Conservation (phyloP, 2,329 filamentous ascomycete species). For the Triangularia verruculosa region DNA sequence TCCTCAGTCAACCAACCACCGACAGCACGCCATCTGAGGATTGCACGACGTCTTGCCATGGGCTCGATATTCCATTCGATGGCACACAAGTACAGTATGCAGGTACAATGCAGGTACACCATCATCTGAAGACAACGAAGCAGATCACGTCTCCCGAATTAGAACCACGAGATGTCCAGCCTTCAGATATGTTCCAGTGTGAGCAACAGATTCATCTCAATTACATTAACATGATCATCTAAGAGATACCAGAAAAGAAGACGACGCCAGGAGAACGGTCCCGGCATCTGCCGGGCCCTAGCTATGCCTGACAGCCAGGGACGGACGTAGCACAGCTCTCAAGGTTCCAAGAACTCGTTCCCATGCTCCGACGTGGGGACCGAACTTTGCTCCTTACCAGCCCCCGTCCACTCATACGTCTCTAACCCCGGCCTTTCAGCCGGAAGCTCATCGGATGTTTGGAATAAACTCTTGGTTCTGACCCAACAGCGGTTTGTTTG, state of each 20-base stretch:
- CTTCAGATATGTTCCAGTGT: neutral
- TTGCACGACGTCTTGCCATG: neutral
- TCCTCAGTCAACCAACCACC: neutral
- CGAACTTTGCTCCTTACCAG: neutral
- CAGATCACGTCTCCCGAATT: neutral
- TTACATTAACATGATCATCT: neutral
- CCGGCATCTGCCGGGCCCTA: neutral
- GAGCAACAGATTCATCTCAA: neutral
- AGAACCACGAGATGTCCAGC: neutral
- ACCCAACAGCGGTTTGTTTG: neutral
- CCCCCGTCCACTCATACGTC: neutral
- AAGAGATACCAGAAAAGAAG: neutral
- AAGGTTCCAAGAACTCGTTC: neutral
- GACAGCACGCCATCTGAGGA: neutral
- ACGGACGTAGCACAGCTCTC: neutral
- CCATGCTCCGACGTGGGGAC: neutral
- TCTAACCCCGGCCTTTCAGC: neutral
- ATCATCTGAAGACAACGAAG: neutral
- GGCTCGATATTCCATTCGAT: neutral
- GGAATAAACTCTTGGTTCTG: neutral
- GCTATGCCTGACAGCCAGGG: neutral
- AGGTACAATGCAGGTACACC: neutral
- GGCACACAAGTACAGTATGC: neutral
- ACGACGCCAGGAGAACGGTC: neutral
- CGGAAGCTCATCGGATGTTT: slow-evolving; percentile 2